Evolutionary conservation across 345 rosid species (phyloP).

Genomic region (Conringia planisiliqua): DNA sequence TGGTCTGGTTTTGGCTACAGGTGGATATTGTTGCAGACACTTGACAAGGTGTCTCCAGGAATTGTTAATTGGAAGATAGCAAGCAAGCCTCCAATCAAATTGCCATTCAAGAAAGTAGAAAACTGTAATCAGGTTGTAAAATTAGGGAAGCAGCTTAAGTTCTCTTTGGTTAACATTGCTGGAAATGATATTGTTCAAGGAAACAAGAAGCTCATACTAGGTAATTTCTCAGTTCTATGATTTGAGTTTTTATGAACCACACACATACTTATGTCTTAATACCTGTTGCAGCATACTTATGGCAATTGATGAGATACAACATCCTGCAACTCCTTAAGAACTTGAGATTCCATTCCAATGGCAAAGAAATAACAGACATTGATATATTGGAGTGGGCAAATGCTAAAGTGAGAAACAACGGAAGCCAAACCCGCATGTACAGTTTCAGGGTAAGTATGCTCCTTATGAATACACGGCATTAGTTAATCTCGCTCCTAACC

Average conservation of each 20-base stretch:
- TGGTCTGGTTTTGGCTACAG: conserved; percentile 39
- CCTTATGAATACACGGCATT: not conserved
- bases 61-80: conserved; percentile 92
- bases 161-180: conserved; percentile 92
- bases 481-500: not conserved
- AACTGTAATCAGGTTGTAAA: conserved; percentile 95
- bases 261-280: not conserved
- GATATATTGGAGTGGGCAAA: conserved; percentile 96
- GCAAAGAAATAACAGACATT: conserved; percentile 77
- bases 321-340: conserved; percentile 90
- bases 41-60: conserved; percentile 91
- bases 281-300: conserved; percentile 64
- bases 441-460: conserved; percentile 70
- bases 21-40: conserved; percentile 91
- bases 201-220: conserved; percentile 85
- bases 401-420: conserved; percentile 60
- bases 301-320: conserved; percentile 97
- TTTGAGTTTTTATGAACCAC: not conserved
- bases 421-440: conserved; percentile 66
- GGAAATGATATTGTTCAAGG: conserved; percentile 96
- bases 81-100: conserved; percentile 91
- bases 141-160: conserved; percentile 90
- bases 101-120: conserved; percentile 97
- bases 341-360: conserved; percentile 86
- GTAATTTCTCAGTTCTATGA: conserved; percentile 36